Base-by-base conservation (phyloP, 805 yeast species). In the Yarrowia alimentaria region DNA sequence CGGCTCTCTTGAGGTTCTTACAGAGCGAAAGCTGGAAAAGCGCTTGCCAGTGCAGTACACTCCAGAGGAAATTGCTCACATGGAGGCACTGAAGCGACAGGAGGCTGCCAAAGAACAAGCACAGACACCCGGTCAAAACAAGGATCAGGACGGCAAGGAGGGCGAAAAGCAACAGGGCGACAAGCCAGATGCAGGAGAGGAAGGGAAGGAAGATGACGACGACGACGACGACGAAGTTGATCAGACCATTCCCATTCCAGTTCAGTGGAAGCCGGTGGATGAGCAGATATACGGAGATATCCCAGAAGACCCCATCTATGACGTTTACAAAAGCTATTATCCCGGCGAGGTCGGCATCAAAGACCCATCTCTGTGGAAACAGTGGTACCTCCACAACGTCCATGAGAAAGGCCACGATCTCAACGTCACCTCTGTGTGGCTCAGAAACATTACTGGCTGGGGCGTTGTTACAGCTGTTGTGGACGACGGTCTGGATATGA, bases 401-500 rank as follows among this genome's bases (percentile, higher is more conserved):
- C 64, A 66, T 6, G 80, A 70, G 57, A 86, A 85, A 0, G 94
- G 95, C 0, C 75, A 87, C 60, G 98, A 91, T 64, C 80, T 93
- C 48, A 91, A 93, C 60, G 91, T 89, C 11, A 67, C 85, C 1
- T 89, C 85, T 0, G 80, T 88, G 10, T 93, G 99, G 99, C 70
- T 73, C 22, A 79, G 80, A 53, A 85, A 83, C 42, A 78, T 84
- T 52, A 83, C 93, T 0, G 99, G 99, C 1, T 66, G 73, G 28
- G 91, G 93, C 5, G 74, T 87, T 5, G 87, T 85, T 1, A 83
- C 90, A 1, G 96, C 97, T 1, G 76, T 93, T 30, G 84, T 93
- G 0, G 99, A 93, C 66, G 99, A 93, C 67, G 99, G 99, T 1
- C 66, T 93, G 20, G 99, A 93, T 68, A 81, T 77, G 62, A 85